Evolutionary conservation across 371 early-diverging fungal species (phyloP).

Genomic region (Rhizopus delemar): DNA sequence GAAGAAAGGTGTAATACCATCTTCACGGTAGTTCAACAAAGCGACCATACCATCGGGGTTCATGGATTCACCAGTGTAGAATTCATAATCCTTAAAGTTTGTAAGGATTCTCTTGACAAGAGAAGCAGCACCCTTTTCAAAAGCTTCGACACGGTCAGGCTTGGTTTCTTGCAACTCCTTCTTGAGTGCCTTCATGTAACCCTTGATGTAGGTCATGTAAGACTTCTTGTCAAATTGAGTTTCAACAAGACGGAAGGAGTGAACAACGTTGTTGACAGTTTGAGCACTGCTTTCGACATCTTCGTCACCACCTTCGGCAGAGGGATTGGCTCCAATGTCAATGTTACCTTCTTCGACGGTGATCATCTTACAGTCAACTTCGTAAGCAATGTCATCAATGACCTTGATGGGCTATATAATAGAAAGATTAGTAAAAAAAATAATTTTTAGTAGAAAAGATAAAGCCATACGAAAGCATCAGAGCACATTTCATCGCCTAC

Average conservation of each 20-base stretch:
- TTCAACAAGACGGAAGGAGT: conserved; percentile 75
- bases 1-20: conserved; percentile 89
- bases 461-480: conserved; percentile 73
- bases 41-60: conserved; percentile 87
- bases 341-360: conserved; percentile 69
- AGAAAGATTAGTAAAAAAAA: neutral
- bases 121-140: conserved; percentile 64
- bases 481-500: conserved; percentile 89
- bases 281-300: conserved; percentile 57
- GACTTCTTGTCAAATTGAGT: conserved; percentile 92
- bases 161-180: conserved; percentile 59
- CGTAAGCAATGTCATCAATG: conserved; percentile 70
- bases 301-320: conserved; percentile 84
- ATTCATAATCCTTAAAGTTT: conserved; percentile 90
- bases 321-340: conserved; percentile 94
- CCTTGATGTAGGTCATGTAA: conserved; percentile 91
- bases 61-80: conserved; percentile 88
- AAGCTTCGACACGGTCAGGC: conserved; percentile 71
- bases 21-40: conserved; percentile 94
- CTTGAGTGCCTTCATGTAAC: conserved; percentile 85
- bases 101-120: conserved; percentile 79
- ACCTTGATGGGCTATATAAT: conserved; percentile 55
- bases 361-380: conserved; percentile 83
- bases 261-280: conserved; percentile 86
- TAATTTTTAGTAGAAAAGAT: neutral